Percentiles rank a stretch among this genome's conserved stretches.
phyloP scores from a whole-genome alignment of 306 rosid species.

The Ammopiptanthus mongolicus region DNA sequence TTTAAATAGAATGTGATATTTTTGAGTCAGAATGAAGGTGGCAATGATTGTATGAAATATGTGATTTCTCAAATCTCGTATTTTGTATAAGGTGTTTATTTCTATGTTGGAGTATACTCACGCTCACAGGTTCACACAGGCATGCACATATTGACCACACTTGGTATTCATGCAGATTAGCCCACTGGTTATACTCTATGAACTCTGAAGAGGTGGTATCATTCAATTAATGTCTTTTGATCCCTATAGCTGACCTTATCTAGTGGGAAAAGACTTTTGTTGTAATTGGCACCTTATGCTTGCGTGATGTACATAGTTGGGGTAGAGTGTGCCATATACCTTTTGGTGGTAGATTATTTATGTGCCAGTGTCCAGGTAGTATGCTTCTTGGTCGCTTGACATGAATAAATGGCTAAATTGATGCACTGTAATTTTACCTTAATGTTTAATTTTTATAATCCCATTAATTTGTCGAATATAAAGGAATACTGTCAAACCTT shows the following conservation, averaged over 20 bases:
- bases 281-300: neutral
- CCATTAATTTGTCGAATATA: neutral
- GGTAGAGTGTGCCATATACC: neutral
- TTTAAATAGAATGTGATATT: neutral
- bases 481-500: constrained; percentile 16
- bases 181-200: neutral
- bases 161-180: neutral
- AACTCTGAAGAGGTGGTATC: neutral
- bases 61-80: neutral
- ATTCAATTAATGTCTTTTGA: neutral
- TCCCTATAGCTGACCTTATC: too few relatives aligned
- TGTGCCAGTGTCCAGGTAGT: neutral
- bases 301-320: neutral
- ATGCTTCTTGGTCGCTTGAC: constrained; percentile 10
- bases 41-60: neutral
- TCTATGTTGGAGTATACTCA: neutral
- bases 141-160: neutral
- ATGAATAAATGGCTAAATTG: constrained; percentile 4
- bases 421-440: neutral
- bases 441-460: neutral
- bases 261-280: too few relatives aligned
- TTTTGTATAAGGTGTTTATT: neutral
- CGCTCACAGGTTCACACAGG: neutral
- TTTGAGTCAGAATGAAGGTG: neutral
- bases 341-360: neutral